Evolutionary conservation across 345 rosid species (phyloP), one percentile per base, ranked within the genome.

Genomic region (Populus ilicifolia): DNA sequence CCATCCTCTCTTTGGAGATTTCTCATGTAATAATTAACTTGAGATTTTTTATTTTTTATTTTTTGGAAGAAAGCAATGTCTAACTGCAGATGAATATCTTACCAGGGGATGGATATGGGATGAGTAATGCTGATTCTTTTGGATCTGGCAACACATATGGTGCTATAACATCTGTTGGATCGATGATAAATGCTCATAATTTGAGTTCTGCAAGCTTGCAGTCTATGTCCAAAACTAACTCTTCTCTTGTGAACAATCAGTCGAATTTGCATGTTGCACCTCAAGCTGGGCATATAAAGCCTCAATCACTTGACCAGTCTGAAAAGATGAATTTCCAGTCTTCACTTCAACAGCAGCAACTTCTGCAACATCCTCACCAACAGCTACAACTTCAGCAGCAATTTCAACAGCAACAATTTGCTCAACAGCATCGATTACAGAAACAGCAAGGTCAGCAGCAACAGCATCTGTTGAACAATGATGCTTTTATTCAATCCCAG

Each of bases 21-120:
- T 67, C 62, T 74, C 38, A 43, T 56, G n/a, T 27, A 21, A 39
- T n/a, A n/a, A 17, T 61, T 61, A 21, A 50, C 18, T 43, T 54
- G 41, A 73, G 27, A 21, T 48, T 69, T 70, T 64, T 77, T 71
- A 18, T 5, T 48, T 48, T 48, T 43, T 46, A 12, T 14, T 46
- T 52, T 52, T 52, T 52, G 59, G 77, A 46, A 52, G 62, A 17
- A 65, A 52, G 44, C 13, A 70, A 48, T 74, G 70, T 79, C 64
- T 77, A 70, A 83, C 50, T 62, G 39, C 61, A 39, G 67, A 64
- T 46, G 61, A 75, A 75, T 68, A 43, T 30, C 75, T 73, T 81
- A 39, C 83, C 89, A 95, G 99, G 92, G 82, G 97, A 90, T 83
- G 93, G 88, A 62, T 87, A 84, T 90, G 90, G 89, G 80, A 54